These are phyloP conservation scores for Jaminaea rosea DNA, from an alignment of 1,284 basidiomycete genomes.

Conservation along the genomic window DNA sequence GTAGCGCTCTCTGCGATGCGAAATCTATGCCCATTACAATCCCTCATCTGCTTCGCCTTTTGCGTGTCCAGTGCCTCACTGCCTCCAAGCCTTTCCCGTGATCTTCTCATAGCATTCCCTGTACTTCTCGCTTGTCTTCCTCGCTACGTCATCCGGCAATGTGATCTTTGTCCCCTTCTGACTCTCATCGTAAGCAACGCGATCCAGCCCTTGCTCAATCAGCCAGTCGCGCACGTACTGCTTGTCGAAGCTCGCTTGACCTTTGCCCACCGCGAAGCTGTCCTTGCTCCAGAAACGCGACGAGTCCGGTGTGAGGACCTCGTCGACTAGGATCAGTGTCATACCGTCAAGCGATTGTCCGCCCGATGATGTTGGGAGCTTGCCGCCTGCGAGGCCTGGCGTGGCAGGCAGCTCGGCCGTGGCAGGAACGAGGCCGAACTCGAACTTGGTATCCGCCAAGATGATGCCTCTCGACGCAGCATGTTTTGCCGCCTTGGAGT, in stretches of 20 bases:
- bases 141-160: constrained; percentile 37
- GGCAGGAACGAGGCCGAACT: constrained; percentile 62
- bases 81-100: constrained; percentile 25
- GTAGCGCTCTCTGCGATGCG: no score
- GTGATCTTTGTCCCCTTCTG: constrained; percentile 31
- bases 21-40: no score
- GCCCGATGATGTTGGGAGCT: constrained; percentile 1
- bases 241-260: constrained; percentile 91
- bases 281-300: constrained; percentile 87
- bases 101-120: constrained; percentile 38
- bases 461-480: constrained; percentile 74
- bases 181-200: no score
- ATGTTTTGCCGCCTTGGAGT: constrained; percentile 67
- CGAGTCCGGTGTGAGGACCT: constrained; percentile 91
- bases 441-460: constrained; percentile 88
- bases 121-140: constrained; percentile 39
- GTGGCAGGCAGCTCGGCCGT: not conserved
- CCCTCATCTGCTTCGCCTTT: no score
- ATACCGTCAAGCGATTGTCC: constrained; percentile 15
- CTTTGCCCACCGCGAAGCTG: constrained; percentile 63
- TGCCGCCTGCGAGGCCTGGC: not conserved
- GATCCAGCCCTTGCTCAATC: constrained; percentile 31
- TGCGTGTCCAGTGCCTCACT: no score
- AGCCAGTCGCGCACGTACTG: constrained; percentile 86
- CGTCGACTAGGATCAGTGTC: constrained; percentile 80